phyloP scores from a whole-genome alignment of 441 rosid genomes.

The Iberis amara region DNA sequence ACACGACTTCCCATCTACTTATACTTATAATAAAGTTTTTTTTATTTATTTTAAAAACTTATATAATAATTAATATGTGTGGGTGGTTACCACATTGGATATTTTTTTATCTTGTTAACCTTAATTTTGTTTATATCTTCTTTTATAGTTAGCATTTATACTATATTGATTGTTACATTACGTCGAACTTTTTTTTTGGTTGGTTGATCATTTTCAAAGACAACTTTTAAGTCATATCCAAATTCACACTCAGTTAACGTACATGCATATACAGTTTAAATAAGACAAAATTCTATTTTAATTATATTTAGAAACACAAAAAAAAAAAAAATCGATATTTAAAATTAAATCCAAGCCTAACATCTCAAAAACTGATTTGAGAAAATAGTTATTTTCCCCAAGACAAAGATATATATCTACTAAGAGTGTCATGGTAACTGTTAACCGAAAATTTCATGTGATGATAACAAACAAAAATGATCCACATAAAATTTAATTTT shows the following conservation, averaged over 20 bases:
- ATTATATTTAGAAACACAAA: conserved; percentile 3
- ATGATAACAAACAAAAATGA: too few species aligned
- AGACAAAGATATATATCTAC: background rate
- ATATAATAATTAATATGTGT: too few species aligned
- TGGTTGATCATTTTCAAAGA: conserved; percentile 7
- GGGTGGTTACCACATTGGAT: conserved; percentile 16
- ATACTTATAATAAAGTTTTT: conserved; percentile 20
- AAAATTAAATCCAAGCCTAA: background rate
- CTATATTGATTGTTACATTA: background rate
- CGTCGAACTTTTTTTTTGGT: background rate
- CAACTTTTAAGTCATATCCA: conserved; percentile 7
- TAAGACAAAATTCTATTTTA: background rate
- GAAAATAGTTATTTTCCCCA: background rate
- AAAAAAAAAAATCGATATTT: background rate
- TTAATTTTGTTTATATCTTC: background rate
- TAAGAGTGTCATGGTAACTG: background rate
- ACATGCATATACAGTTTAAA: conserved; percentile 1
- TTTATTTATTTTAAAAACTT: too few species aligned
- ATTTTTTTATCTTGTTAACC: conserved; percentile 1
- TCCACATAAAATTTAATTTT: too few species aligned
- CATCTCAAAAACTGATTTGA: background rate
- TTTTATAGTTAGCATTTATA: background rate
- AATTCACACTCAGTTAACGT: background rate
- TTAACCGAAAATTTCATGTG: too few species aligned
- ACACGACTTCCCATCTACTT: conserved; percentile 23